phyloP scores from a whole-genome alignment of 345 rosid genomes.

The Arabis hirsuta region DNA sequence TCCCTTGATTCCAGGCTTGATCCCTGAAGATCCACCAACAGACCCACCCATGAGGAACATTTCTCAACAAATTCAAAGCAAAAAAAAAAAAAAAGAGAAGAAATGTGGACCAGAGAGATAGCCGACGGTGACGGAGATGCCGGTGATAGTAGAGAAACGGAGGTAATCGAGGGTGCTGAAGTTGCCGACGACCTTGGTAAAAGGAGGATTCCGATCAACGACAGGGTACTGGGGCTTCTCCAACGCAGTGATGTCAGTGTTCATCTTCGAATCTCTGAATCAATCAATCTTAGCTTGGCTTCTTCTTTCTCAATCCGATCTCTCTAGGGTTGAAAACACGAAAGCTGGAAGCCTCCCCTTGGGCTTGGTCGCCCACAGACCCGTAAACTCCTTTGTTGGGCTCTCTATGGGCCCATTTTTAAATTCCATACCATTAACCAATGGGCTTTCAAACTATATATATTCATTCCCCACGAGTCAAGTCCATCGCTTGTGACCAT shows the following conservation, averaged over 20 bases:
- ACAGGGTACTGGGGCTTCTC: conserved; percentile 90
- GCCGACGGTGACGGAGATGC: conserved; percentile 94
- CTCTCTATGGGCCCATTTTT: conserved; percentile 14
- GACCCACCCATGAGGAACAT: conserved; percentile 6
- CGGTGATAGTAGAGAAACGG: conserved; percentile 76
- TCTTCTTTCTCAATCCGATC: background rate
- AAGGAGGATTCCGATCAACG: conserved; percentile 78
- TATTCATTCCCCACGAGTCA: too few relatives aligned
- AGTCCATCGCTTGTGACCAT: too few relatives aligned
- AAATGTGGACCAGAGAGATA: conserved; percentile 72
- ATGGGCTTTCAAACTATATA: too few relatives aligned
- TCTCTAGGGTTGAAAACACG: background rate
- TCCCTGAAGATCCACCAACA: conserved; percentile 53
- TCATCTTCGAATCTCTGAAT: conserved; percentile 55
- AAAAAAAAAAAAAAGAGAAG: background rate
- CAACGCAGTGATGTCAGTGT: conserved; percentile 92
- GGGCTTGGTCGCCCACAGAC: background rate
- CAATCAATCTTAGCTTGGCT: background rate
- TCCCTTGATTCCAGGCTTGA: conserved; percentile 85
- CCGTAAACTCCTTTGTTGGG: conserved; percentile 13
- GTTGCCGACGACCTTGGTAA: conserved; percentile 82
- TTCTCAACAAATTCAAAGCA: background rate
- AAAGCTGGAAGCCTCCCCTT: too few relatives aligned
- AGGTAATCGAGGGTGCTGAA: conserved; percentile 79
- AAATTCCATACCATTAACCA: too few relatives aligned